These are phyloP conservation scores for Lepidium africanum DNA, from an alignment of 345 rosid species.

Conservation along the genomic window DNA sequence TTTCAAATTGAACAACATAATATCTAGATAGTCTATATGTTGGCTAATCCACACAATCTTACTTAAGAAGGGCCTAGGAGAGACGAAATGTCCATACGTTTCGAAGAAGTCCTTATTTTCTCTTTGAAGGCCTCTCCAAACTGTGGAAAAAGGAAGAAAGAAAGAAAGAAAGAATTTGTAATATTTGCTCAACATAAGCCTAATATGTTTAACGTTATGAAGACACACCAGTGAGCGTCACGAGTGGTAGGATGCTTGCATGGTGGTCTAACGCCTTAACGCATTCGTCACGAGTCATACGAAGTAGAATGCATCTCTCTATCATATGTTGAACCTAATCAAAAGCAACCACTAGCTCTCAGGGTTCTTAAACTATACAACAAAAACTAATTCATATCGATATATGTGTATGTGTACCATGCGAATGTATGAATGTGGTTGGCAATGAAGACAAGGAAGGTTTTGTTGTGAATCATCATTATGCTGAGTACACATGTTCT, in stretches of 20 bases:
- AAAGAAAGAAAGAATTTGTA: neutral
- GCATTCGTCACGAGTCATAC: conserved; percentile 72
- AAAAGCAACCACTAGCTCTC: neutral
- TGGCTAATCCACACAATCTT: conserved; percentile 10
- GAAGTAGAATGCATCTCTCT: conserved; percentile 73
- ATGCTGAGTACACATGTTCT: conserved; percentile 26
- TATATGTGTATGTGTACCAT: conserved; percentile 36
- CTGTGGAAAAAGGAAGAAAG: conserved; percentile 29
- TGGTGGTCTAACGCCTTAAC: conserved; percentile 48
- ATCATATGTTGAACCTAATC: conserved; percentile 75
- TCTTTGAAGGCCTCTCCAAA: conserved; percentile 68
- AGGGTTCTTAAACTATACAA: neutral
- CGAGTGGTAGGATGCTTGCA: conserved; percentile 55
- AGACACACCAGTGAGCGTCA: conserved; percentile 55
- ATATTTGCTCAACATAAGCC: no score
- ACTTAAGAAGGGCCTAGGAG: conserved; percentile 36
- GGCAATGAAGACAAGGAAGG: conserved; percentile 71
- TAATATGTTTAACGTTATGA: neutral
- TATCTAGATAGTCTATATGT: neutral
- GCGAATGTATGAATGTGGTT: conserved; percentile 61
- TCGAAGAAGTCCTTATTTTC: conserved; percentile 67
- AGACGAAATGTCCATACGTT: conserved; percentile 35
- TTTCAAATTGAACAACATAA: neutral
- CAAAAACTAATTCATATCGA: neutral
- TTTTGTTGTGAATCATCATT: conserved; percentile 25